A percentile compares a stretch with the other conserved stretches of the same genome.
Conservation (phyloP, 1,139 yeast species). For the Yamadazyma siamensis region DNA sequence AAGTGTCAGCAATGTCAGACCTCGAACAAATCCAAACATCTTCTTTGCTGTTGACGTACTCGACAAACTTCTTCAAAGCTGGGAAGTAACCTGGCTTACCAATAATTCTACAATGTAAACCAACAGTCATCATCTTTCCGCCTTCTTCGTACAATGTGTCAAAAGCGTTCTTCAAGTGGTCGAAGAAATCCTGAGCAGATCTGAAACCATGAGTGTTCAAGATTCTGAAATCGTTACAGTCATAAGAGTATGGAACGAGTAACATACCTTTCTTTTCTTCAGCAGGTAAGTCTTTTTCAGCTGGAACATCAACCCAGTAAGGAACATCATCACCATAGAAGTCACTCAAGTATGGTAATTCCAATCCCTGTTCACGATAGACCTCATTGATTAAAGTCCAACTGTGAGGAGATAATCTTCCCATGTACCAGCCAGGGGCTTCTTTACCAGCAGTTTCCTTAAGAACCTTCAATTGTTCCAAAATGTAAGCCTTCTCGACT, state of each 20-base stretch:
- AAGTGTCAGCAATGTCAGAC: slow-evolving; percentile 29
- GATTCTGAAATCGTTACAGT: slow-evolving; percentile 16
- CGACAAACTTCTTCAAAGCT: slow-evolving; percentile 31
- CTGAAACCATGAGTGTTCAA: slow-evolving; percentile 15
- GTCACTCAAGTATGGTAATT: slow-evolving; percentile 16
- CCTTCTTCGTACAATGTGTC: slow-evolving; percentile 35
- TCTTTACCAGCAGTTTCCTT: slow-evolving; percentile 14
- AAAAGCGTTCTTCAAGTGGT: slow-evolving; percentile 25
- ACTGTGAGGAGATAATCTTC: slow-evolving; percentile 16
- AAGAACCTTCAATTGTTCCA: slow-evolving; percentile 13
- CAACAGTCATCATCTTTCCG: slow-evolving; percentile 34
- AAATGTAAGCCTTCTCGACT: slow-evolving; percentile 16
- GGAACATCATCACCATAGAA: slow-evolving; percentile 18
- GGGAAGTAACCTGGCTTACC: slow-evolving; percentile 34
- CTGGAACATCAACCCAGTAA: slow-evolving; percentile 16
- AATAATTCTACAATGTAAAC: slow-evolving; percentile 32
- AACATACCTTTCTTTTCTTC: slow-evolving; percentile 16
- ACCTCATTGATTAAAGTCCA: slow-evolving; percentile 15
- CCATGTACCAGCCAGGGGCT: slow-evolving; percentile 17
- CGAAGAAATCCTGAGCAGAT: slow-evolving; percentile 14
- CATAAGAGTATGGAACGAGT: slow-evolving; percentile 16
- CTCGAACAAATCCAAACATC: slow-evolving; percentile 37
- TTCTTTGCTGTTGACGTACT: slow-evolving; percentile 24
- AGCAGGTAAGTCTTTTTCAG: slow-evolving; percentile 15
- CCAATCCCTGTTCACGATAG: slow-evolving; percentile 13